phyloP scores from a whole-genome alignment of 768 basidiomycete species.

The Cystobasidium tubakii region DNA sequence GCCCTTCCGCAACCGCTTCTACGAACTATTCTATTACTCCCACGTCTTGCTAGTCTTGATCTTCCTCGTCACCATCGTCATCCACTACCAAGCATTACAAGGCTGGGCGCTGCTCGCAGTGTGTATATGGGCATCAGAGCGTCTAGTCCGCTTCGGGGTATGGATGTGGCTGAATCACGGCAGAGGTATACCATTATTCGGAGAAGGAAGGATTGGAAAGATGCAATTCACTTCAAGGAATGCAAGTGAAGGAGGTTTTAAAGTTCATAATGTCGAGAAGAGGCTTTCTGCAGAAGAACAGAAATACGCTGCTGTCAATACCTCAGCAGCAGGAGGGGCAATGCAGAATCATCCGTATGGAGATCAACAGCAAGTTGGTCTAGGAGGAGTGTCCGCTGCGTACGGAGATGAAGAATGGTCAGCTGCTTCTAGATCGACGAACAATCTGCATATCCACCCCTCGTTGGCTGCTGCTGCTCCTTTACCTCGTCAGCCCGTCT shows the following conservation, averaged over 20 bases:
- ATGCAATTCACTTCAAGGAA: conserved; percentile 19
- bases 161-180: conserved; percentile 62
- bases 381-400: neutral
- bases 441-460: conserved; percentile 11
- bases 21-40: conserved; percentile 62
- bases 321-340: neutral
- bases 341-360: conserved; percentile 3
- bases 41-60: conserved; percentile 63
- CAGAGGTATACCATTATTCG: conserved; percentile 33
- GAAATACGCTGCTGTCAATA: conserved; percentile 28
- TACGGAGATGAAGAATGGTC: conserved; percentile 37
- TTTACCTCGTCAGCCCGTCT: conserved; percentile 10
- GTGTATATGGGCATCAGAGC: conserved; percentile 61
- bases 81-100: conserved; percentile 56
- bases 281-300: conserved; percentile 30
- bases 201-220: conserved; percentile 29
- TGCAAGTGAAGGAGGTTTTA: conserved; percentile 22
- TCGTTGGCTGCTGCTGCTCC: neutral
- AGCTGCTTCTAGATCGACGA: conserved; percentile 29
- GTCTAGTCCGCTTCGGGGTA: conserved; percentile 57
- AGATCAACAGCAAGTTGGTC: neutral
- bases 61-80: conserved; percentile 59
- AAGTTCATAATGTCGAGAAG: conserved; percentile 31
- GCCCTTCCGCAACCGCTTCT: conserved; percentile 56
- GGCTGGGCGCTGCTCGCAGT: conserved; percentile 52